These are phyloP conservation scores for Vaccinium myrtillus DNA, from an alignment of 148 eudicot species.

Conservation along the genomic window DNA sequence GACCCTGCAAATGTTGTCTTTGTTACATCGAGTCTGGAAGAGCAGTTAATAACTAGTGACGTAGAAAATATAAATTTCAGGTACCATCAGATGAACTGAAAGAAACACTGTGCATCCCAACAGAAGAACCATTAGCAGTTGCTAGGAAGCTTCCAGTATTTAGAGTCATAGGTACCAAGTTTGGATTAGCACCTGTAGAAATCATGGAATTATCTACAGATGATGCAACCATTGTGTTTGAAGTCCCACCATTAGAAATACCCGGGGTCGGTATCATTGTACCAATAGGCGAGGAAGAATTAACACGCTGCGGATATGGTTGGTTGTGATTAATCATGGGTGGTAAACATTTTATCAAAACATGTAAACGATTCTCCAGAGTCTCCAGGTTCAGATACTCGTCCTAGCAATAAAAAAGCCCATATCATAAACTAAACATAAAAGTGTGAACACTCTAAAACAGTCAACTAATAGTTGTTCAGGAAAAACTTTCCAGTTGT, in stretches of 20 bases:
- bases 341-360: slow-evolving; percentile 42
- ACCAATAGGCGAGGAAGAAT: slow-evolving; percentile 61
- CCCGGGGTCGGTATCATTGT: slow-evolving; percentile 99
- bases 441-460: background rate
- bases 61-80: background rate
- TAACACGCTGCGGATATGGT: slow-evolving; percentile 60
- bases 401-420: slow-evolving; percentile 45
- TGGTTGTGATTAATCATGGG: slow-evolving; percentile 43
- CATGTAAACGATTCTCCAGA: slow-evolving; percentile 64
- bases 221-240: slow-evolving; percentile 53
- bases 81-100: slow-evolving; percentile 54
- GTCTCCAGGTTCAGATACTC: slow-evolving; percentile 76
- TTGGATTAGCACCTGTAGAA: slow-evolving; percentile 38
- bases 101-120: slow-evolving; percentile 45
- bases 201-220: slow-evolving; percentile 46
- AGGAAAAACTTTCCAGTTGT: background rate
- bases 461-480: background rate
- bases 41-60: slow-evolving; percentile 2
- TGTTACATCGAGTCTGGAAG: slow-evolving; percentile 7
- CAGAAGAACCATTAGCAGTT: slow-evolving; percentile 43
- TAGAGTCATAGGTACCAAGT: slow-evolving; percentile 31
- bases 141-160: slow-evolving; percentile 53
- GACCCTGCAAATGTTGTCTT: slow-evolving; percentile 46
- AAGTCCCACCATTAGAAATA: slow-evolving; percentile 56
- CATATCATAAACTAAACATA: slow-evolving; percentile 17